phyloP scores from a whole-genome alignment of 2,329 filamentous ascomycete genomes.

The Penicillium sp. region DNA sequence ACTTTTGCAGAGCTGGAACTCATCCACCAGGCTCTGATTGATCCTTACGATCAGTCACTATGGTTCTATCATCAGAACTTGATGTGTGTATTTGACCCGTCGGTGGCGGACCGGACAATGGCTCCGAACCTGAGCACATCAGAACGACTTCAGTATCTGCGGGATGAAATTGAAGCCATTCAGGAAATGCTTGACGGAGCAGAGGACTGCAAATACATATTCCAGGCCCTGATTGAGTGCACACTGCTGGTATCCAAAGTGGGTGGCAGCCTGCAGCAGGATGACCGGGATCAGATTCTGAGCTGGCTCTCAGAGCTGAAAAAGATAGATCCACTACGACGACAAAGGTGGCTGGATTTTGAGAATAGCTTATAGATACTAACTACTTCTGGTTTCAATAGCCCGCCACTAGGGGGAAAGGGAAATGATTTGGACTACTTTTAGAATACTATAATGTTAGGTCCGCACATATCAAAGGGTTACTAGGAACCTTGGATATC shows the following conservation, averaged over 20 bases:
- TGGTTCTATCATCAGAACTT: slow-evolving; percentile 97
- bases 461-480: no score
- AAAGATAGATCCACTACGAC: slow-evolving; percentile 67
- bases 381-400: no score
- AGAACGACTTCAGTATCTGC: slow-evolving; percentile 63
- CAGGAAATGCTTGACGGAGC: slow-evolving; percentile 62
- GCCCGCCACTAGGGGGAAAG: no score
- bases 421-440: no score
- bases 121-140: slow-evolving; percentile 57
- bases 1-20: slow-evolving; percentile 61
- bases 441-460: no score
- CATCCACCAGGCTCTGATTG: slow-evolving; percentile 74
- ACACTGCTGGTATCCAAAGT: slow-evolving; percentile 54
- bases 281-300: slow-evolving; percentile 46
- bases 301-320: slow-evolving; percentile 63
- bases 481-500: no score
- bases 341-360: slow-evolving; percentile 70
- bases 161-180: slow-evolving; percentile 68
- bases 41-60: slow-evolving; percentile 88
- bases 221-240: slow-evolving; percentile 77
- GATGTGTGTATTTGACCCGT: slow-evolving; percentile 62
- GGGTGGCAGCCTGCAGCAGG: slow-evolving; percentile 45
- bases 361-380: slow-evolving; percentile 40
- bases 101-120: slow-evolving; percentile 53
- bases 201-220: slow-evolving; percentile 78